phyloP scores from a whole-genome alignment of 352 stramenopile genomes.

The Phytophthora tentaculata region DNA sequence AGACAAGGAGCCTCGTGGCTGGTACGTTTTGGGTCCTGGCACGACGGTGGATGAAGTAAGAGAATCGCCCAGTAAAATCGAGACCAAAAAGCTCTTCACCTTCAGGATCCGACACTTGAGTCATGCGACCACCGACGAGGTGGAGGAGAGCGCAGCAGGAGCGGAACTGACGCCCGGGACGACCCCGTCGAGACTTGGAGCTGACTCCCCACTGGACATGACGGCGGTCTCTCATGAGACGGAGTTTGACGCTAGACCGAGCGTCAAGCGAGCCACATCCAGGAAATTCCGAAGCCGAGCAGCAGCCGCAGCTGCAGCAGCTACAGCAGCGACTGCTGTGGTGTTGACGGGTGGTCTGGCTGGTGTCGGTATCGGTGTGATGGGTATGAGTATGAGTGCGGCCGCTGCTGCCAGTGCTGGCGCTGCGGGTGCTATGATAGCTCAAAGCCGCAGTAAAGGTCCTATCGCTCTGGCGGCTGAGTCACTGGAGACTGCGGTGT shows the following conservation, averaged over 20 bases:
- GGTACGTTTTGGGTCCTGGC: constrained; percentile 80
- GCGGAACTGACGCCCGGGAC: constrained; percentile 32
- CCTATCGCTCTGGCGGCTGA: constrained; percentile 82
- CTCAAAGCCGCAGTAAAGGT: constrained; percentile 71
- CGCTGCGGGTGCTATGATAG: constrained; percentile 72
- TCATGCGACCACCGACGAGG: constrained; percentile 54
- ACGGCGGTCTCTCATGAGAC: constrained; percentile 34
- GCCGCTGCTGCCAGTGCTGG: constrained; percentile 77
- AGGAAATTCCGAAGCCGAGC: constrained; percentile 71
- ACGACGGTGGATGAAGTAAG: constrained; percentile 87
- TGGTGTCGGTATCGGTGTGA: constrained; percentile 79
- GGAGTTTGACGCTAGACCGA: constrained; percentile 49
- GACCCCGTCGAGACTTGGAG: constrained; percentile 30
- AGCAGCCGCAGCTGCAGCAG: constrained; percentile 68
- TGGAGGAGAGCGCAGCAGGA: constrained; percentile 48
- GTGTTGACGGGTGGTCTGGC: constrained; percentile 81
- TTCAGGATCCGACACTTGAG: constrained; percentile 79
- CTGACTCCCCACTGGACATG: constrained; percentile 40
- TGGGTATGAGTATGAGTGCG: constrained; percentile 83
- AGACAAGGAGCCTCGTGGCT: constrained; percentile 82
- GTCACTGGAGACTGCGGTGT: constrained; percentile 82
- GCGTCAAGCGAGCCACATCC: constrained; percentile 55
- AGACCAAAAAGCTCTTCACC: constrained; percentile 88
- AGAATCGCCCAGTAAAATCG: constrained; percentile 87
- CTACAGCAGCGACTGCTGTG: constrained; percentile 78